phyloP scores from a whole-genome alignment of 73 alveolate species.

The Paramecium caudatum region DNA sequence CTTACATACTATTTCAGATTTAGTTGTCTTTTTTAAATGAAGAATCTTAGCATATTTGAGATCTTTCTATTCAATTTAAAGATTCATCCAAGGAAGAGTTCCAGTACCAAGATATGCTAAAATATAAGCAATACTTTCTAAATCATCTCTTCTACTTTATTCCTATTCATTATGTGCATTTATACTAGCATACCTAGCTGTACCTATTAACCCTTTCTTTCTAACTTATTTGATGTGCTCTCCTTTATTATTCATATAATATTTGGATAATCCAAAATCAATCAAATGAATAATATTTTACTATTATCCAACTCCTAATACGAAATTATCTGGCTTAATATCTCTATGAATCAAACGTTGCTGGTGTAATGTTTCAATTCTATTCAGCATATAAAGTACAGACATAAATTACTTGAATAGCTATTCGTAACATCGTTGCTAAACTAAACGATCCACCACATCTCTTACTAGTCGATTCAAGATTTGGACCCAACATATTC shows the following conservation, averaged over 20 bases:
- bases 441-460: conserved; percentile 67
- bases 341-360: conserved; percentile 76
- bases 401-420: conserved; percentile 79
- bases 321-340: conserved; percentile 79
- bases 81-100: conserved; percentile 80
- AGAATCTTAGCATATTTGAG: conserved; percentile 72
- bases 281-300: conserved; percentile 64
- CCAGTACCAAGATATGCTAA: conserved; percentile 81
- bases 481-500: conserved; percentile 70
- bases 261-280: conserved; percentile 78
- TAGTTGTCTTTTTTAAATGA: conserved; percentile 11
- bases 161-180: conserved; percentile 84
- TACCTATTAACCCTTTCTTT: conserved; percentile 85
- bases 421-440: conserved; percentile 31
- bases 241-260: conserved; percentile 77
- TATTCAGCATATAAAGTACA: conserved; percentile 70
- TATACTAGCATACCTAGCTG: conserved; percentile 86
- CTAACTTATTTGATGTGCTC: conserved; percentile 83
- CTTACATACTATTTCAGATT: conserved; percentile 3
- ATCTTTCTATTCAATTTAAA: conserved; percentile 73
- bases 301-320: conserved; percentile 68
- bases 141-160: conserved; percentile 87
- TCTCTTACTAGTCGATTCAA: conserved; percentile 26
- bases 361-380: conserved; percentile 65
- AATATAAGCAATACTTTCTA: conserved; percentile 85